These are phyloP conservation scores for Dacryopinax spathularia DNA, from an alignment of 768 basidiomycete genomes.

Conservation along the genomic window DNA sequence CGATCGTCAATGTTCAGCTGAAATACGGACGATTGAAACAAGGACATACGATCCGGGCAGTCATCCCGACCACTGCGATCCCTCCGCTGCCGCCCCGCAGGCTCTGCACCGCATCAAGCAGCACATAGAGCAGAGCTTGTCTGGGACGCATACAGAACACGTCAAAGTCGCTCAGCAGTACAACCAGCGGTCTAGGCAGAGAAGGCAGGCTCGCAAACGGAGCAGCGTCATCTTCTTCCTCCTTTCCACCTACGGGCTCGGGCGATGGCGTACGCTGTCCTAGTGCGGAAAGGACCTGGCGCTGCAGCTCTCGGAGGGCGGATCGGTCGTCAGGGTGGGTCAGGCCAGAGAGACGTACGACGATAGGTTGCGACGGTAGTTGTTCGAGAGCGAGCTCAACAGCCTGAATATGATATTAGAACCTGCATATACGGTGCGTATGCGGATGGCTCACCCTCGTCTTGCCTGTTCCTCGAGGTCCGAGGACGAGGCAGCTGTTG, in stretches of 20 bases:
- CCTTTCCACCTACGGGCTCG: constrained; percentile 15
- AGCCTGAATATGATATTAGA: constrained; percentile 30
- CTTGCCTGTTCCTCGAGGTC: constrained; percentile 78
- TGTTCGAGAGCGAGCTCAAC: constrained; percentile 41
- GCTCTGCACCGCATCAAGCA: constrained; percentile 86
- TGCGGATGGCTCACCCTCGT: constrained; percentile 39
- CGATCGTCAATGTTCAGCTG: background rate
- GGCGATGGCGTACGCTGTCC: constrained; percentile 51
- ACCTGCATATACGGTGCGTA: background rate
- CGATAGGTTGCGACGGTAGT: constrained; percentile 41
- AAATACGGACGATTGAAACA: background rate
- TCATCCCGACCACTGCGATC: constrained; percentile 73
- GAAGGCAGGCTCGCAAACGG: constrained; percentile 47
- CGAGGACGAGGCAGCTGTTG: constrained; percentile 80
- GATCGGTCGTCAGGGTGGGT: constrained; percentile 72
- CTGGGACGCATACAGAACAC: constrained; percentile 83
- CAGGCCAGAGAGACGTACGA: constrained; percentile 74
- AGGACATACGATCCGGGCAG: constrained; percentile 45
- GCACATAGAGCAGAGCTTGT: constrained; percentile 85
- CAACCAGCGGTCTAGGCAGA: constrained; percentile 57
- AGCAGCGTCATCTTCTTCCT: constrained; percentile 24
- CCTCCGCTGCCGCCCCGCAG: constrained; percentile 55
- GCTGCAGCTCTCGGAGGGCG: constrained; percentile 84
- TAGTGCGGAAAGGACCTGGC: constrained; percentile 39
- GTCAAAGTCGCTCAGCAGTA: constrained; percentile 86